These are phyloP conservation scores for Plasmopara muralis DNA, from an alignment of 352 stramenopile genomes.

Conservation along the genomic window DNA sequence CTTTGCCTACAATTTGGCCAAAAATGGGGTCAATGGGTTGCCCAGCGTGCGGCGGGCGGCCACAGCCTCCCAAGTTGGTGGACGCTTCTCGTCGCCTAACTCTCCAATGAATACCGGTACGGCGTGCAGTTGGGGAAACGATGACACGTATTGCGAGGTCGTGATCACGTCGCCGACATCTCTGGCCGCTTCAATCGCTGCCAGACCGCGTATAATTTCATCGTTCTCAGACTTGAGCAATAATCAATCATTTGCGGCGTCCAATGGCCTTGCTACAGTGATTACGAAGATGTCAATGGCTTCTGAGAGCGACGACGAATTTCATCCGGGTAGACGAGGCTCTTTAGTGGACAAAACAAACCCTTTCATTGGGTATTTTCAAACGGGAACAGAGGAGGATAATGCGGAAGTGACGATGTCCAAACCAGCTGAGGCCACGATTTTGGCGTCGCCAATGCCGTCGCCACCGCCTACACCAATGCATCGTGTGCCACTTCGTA, in stretches of 20 bases:
- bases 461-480: slow-evolving; percentile 13
- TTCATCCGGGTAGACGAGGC: slow-evolving; percentile 34
- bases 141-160: slow-evolving; percentile 16
- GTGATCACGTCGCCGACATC: slow-evolving; percentile 2
- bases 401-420: slow-evolving; percentile 5
- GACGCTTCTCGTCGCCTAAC: slow-evolving; percentile 31
- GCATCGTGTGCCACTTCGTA: slow-evolving; percentile 22
- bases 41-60: slow-evolving; percentile 47
- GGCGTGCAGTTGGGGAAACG: neutral
- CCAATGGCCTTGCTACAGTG: slow-evolving; percentile 10
- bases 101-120: slow-evolving; percentile 18
- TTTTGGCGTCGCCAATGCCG: slow-evolving; percentile 7
- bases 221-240: slow-evolving; percentile 19
- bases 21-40: slow-evolving; percentile 54
- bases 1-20: slow-evolving; percentile 48
- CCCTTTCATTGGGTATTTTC: slow-evolving; percentile 83
- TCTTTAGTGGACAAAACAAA: slow-evolving; percentile 79
- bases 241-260: slow-evolving; percentile 4
- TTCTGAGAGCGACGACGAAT: slow-evolving; percentile 12
- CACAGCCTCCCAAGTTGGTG: slow-evolving; percentile 52
- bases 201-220: slow-evolving; percentile 20
- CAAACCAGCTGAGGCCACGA: slow-evolving; percentile 2
- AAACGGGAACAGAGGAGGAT: slow-evolving; percentile 35
- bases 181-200: slow-evolving; percentile 1
- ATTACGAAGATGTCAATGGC: neutral